Conservation (phyloP, 177 flowering plant genomes). For the Tripterygium wilfordii region DNA sequence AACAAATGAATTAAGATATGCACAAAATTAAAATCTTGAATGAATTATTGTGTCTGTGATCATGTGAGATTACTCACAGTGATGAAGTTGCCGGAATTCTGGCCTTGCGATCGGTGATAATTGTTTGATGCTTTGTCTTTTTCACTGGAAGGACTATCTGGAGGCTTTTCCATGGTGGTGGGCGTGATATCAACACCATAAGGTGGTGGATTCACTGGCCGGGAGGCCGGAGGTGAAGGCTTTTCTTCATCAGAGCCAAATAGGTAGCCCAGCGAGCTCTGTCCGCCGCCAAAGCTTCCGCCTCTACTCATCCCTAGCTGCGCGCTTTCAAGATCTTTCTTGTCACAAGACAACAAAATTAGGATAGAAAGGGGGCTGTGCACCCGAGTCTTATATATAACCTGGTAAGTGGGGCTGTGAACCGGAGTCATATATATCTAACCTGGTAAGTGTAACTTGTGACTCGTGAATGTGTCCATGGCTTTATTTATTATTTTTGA, state of each 20-base stretch:
- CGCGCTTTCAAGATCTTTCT: neutral
- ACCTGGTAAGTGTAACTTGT: too few species aligned
- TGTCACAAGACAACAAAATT: neutral
- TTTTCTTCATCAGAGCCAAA: slow-evolving; percentile 44
- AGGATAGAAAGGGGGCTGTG: neutral
- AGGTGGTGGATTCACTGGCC: slow-evolving; percentile 27
- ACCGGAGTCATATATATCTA: too few species aligned
- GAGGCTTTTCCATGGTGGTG: slow-evolving; percentile 16
- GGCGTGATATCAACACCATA: slow-evolving; percentile 46
- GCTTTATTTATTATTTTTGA: too few species aligned
- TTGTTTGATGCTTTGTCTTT: slow-evolving; percentile 32
- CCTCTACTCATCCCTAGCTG: slow-evolving; percentile 45
- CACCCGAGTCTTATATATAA: slow-evolving; percentile 6
- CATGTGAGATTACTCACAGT: too few species aligned
- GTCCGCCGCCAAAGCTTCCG: slow-evolving; percentile 62
- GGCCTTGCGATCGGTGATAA: slow-evolving; percentile 41
- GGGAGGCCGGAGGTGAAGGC: slow-evolving; percentile 18
- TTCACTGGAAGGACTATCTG: slow-evolving; percentile 11
- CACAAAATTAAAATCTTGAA: too few species aligned
- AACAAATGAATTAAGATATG: too few species aligned
- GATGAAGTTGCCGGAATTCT: slow-evolving; percentile 44
- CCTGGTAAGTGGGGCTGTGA: too few species aligned
- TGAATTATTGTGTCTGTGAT: too few species aligned
- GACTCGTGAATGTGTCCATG: too few species aligned
- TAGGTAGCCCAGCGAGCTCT: slow-evolving; percentile 62